phyloP scores from a whole-genome alignment of 2,329 filamentous ascomycete species.

The Colletotrichum coccodes region DNA sequence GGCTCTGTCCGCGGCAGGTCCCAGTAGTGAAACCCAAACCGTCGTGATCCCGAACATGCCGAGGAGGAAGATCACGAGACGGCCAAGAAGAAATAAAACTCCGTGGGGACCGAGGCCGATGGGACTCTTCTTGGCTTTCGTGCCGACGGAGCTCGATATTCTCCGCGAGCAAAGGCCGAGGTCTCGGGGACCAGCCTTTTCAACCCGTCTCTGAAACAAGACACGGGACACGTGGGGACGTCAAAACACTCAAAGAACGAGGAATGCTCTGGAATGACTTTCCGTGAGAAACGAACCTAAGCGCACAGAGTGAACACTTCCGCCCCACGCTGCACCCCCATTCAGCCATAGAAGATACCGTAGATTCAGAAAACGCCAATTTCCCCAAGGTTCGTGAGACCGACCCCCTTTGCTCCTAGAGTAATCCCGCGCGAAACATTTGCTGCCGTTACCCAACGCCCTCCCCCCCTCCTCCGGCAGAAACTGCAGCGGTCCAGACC shows the following conservation, averaged over 20 bases:
- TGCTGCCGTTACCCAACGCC: conserved; percentile 13
- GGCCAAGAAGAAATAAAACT: background rate
- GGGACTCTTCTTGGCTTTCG: background rate
- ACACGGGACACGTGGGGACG: background rate
- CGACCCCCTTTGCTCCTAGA: background rate
- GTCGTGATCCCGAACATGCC: background rate
- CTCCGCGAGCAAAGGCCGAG: background rate
- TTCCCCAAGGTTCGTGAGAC: background rate
- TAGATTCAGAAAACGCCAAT: conserved; percentile 7
- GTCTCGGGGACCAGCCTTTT: background rate
- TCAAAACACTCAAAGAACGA: background rate
- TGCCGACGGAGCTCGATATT: background rate
- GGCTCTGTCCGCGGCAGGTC: background rate
- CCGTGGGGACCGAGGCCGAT: background rate
- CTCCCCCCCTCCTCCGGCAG: background rate
- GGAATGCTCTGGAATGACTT: background rate
- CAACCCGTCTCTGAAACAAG: background rate
- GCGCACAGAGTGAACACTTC: background rate
- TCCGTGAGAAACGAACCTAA: background rate
- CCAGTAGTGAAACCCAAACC: background rate
- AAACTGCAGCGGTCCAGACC: conserved; percentile 20
- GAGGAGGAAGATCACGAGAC: background rate
- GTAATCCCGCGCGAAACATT: background rate
- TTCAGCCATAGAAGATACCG: background rate
- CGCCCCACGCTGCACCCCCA: background rate